Evolutionary conservation across 2,329 filamentous ascomycete species (phyloP).

Genomic region (Capronia epimyces): DNA sequence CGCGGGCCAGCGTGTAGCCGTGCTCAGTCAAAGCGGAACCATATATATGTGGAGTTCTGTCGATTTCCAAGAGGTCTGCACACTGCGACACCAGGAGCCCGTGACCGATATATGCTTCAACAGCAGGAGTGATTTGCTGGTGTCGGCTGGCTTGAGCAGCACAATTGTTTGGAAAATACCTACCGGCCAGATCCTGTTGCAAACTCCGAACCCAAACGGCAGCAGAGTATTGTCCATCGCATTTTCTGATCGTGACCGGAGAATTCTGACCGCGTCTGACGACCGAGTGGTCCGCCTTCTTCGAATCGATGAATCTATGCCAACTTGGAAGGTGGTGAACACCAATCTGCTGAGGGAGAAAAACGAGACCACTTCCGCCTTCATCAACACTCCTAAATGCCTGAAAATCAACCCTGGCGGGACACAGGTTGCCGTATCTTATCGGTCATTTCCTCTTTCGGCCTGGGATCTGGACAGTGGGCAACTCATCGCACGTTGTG

Average conservation of each 20-base stretch:
- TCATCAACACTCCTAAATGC: constrained; percentile 19
- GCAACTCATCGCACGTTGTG: constrained; percentile 5
- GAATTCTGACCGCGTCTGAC: constrained; percentile 7
- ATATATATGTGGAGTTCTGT: constrained; percentile 27
- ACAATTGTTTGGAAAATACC: constrained; percentile 27
- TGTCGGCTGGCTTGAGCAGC: constrained; percentile 21
- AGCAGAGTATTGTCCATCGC: constrained; percentile 16
- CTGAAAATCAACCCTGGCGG: constrained; percentile 22
- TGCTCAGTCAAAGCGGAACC: constrained; percentile 25
- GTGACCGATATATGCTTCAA: constrained; percentile 20
- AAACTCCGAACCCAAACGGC: constrained; percentile 12
- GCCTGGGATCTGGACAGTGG: constrained; percentile 20
- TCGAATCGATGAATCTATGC: neutral
- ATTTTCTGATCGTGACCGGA: constrained; percentile 7
- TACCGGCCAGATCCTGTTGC: constrained; percentile 9
- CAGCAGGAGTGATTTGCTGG: constrained; percentile 18
- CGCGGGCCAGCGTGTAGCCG: constrained; percentile 27
- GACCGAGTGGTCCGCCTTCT: constrained; percentile 8
- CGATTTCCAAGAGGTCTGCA: constrained; percentile 26
- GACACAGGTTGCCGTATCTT: constrained; percentile 23
- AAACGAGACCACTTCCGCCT: neutral
- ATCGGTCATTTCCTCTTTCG: constrained; percentile 23
- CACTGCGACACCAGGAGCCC: constrained; percentile 25
- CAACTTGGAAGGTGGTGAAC: constrained; percentile 1
- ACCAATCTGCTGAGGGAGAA: constrained; percentile 7